Conservation (phyloP, 2,329 filamentous ascomycete species). For the Aspergillaceae sp. region DNA sequence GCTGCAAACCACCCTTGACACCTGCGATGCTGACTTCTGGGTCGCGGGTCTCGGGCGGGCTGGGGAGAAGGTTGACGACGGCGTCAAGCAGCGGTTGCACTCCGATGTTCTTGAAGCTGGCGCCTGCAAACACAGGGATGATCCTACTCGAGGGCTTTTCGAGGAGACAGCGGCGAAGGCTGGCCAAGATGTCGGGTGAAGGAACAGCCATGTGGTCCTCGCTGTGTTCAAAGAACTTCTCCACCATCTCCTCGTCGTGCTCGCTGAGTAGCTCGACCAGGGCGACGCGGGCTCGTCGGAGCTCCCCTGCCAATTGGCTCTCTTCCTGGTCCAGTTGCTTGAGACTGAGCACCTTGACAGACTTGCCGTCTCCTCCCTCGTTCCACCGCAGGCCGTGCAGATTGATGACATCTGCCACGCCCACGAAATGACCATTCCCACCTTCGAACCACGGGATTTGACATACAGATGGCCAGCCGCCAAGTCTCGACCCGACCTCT, state of each 20-base stretch:
- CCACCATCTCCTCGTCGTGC: conserved; percentile 77
- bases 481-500: conserved; percentile 71
- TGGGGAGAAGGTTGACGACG: conserved; percentile 77
- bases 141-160: conserved; percentile 55
- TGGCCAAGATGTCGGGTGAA: conserved; percentile 57
- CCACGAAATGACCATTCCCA: conserved; percentile 64
- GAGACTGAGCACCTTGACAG: conserved; percentile 49
- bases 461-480: conserved; percentile 81
- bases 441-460: conserved; percentile 90
- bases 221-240: conserved; percentile 69
- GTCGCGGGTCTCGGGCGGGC: conserved; percentile 69
- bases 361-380: conserved; percentile 56
- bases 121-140: conserved; percentile 81
- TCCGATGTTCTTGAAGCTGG: conserved; percentile 88
- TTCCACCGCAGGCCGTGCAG: conserved; percentile 68
- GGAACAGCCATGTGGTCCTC: conserved; percentile 63
- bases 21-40: conserved; percentile 63
- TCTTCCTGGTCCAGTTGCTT: conserved; percentile 46
- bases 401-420: conserved; percentile 75
- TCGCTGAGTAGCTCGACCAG: conserved; percentile 80
- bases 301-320: conserved; percentile 50
- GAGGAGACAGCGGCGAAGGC: conserved; percentile 64
- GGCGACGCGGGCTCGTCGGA: conserved; percentile 65
- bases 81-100: conserved; percentile 87
- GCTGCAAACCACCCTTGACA: conserved; percentile 46